A percentile compares a stretch with the other conserved stretches of the same genome.
Conservation (phyloP, 2,329 filamentous ascomycete genomes). For the Thelonectria olida region DNA sequence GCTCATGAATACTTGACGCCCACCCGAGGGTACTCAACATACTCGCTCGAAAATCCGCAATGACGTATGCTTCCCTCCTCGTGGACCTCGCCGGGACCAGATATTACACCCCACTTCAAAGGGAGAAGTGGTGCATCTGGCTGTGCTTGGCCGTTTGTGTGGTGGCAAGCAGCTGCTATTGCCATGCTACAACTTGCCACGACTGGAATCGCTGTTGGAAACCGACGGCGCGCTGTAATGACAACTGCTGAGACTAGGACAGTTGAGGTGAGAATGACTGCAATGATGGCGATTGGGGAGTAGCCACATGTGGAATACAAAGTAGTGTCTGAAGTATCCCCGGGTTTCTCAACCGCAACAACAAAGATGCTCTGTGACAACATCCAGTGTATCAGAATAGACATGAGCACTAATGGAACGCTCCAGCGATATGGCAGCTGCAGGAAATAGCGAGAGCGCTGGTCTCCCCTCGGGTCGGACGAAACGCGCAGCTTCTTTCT, state of each 20-base stretch:
- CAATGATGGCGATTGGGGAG: slow-evolving; percentile 13
- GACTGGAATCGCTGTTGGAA: slow-evolving; percentile 5
- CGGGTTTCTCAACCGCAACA: background rate
- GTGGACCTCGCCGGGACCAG: background rate
- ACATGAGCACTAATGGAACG: background rate
- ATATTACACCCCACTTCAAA: slow-evolving; percentile 14
- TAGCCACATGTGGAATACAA: background rate
- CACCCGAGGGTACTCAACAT: slow-evolving; percentile 4
- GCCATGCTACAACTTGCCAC: slow-evolving; percentile 17
- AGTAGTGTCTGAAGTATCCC: background rate
- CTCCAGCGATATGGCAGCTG: slow-evolving; percentile 6
- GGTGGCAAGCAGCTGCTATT: slow-evolving; percentile 20
- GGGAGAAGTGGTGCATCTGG: background rate
- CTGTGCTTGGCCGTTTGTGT: background rate
- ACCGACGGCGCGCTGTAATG: background rate
- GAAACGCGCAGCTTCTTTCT: background rate
- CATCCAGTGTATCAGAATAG: slow-evolving; percentile 1
- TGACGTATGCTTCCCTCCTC: background rate
- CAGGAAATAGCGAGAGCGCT: slow-evolving; percentile 6
- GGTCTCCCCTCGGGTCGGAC: background rate
- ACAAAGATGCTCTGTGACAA: slow-evolving; percentile 7
- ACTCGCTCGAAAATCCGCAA: slow-evolving; percentile 17
- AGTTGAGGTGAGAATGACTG: background rate
- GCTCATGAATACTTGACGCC: background rate
- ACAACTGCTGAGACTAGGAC: background rate